Conservation (phyloP, 164 flowering plant species). For the Taxillus chinensis region DNA sequence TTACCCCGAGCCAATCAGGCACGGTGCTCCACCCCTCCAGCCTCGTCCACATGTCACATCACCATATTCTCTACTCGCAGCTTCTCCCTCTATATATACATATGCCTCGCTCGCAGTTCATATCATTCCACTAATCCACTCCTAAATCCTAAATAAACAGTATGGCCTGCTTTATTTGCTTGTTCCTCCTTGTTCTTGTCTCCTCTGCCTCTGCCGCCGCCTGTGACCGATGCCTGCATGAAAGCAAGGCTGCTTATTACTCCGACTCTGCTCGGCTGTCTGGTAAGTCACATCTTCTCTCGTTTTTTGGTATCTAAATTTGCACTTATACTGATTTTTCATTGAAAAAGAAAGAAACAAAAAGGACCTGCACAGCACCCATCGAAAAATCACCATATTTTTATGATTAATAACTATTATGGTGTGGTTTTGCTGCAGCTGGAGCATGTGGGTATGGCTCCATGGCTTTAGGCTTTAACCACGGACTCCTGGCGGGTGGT, state of each 20-base stretch:
- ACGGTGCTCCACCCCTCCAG: no score
- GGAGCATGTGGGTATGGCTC: constrained; percentile 94
- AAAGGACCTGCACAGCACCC: neutral
- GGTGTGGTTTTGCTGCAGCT: constrained; percentile 35
- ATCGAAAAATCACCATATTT: neutral
- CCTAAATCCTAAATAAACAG: no score
- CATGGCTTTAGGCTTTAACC: constrained; percentile 44
- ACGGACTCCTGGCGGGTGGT: constrained; percentile 65
- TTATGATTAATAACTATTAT: constrained; percentile 4
- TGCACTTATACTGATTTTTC: neutral
- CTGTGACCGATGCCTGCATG: constrained; percentile 77
- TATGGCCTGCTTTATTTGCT: constrained; percentile 13
- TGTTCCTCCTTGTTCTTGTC: constrained; percentile 23
- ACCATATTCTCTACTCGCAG: no score
- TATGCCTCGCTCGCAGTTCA: no score
- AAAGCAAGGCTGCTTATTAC: constrained; percentile 56
- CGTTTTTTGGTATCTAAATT: neutral
- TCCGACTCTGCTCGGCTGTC: constrained; percentile 40
- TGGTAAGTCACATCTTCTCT: constrained; percentile 22
- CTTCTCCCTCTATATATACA: no score
- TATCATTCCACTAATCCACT: no score
- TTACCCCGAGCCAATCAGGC: no score
- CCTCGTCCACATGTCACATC: no score
- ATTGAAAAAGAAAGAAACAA: neutral
- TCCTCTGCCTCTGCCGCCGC: constrained; percentile 46